Base-by-base conservation (phyloP, 1,284 basidiomycete species). In the Ceratobasidium theobromae region DNA sequence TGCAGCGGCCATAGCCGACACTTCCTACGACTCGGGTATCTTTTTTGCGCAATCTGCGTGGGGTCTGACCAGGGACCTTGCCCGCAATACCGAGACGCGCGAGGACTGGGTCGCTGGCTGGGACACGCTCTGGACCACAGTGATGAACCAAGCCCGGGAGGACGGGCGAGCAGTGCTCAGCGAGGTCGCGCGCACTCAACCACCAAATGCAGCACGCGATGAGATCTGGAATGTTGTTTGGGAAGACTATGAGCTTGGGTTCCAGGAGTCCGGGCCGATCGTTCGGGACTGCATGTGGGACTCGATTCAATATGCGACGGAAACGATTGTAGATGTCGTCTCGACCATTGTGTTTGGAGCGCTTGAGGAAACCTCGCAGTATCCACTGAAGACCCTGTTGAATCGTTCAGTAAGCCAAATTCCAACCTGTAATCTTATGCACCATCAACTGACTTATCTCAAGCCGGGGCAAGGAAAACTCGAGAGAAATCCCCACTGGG, bases 271-370 rank as follows among this genome's bases (percentile, higher is more conserved):
- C 28, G 23, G 48, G 5, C 48, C 48, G 18, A 27, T 18, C 21
- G 48, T 51, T 8, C 48, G 48, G 4, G 48, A 51, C 18, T 51
- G 23, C 27, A 51, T 51, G 48, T 30, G 48, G 48, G 48, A 51
- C 9, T 21, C 48, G 8, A 25, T 51, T 25, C 18, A 51, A 18
- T 51, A 51, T 27, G 18, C 48, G 18, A 51, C 48, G 11, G 28
- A 25, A 18, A 51, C 48, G 18, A 27, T 51, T 6, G 48, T 51
- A 18, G 48, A 51, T 18, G 18, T 28, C 28, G 18, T 51, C 11
- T 51, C 48, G 9, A 25, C 21, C 11, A 25, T 25, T 51, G 48
- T 51, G 27, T 51, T 51, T 30, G 21, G 18, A 25, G 48, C 18
- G 11, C 18, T 51, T 6, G 18, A 51, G 18, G 48, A 51, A 25